These are phyloP conservation scores for Domatiomyces globalis DNA, from an alignment of 2,329 filamentous ascomycete genomes.

Conservation along the genomic window DNA sequence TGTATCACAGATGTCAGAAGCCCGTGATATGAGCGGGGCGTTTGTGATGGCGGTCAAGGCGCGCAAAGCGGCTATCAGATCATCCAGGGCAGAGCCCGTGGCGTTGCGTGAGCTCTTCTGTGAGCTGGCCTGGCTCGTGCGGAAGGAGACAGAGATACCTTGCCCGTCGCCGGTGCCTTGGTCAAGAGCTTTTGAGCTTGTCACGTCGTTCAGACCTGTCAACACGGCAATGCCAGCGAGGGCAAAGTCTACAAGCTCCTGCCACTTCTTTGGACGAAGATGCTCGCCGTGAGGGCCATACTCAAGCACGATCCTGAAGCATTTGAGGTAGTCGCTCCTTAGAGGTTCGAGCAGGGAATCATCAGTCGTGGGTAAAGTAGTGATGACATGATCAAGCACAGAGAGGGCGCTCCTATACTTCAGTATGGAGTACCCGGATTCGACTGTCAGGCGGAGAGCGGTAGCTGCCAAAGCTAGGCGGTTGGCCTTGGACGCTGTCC, in stretches of 20 bases:
- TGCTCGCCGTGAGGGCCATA: constrained; percentile 69
- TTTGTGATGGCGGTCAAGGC: constrained; percentile 11
- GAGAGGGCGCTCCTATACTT: constrained; percentile 65
- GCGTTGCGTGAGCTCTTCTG: constrained; percentile 4
- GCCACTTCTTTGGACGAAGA: constrained; percentile 55
- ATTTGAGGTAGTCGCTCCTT: constrained; percentile 62
- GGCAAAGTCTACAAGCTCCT: constrained; percentile 56
- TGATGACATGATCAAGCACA: constrained; percentile 66
- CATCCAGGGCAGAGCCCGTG: constrained; percentile 6
- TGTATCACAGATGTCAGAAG: constrained; percentile 8
- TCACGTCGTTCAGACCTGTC: constrained; percentile 5
- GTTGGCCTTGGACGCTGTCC: constrained; percentile 36
- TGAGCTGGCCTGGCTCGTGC: constrained; percentile 3
- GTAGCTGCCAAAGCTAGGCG: constrained; percentile 32
- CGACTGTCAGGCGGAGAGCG: constrained; percentile 57
- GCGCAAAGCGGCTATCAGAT: constrained; percentile 11
- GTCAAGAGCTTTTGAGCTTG: constrained; percentile 22
- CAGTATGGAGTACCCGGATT: constrained; percentile 53
- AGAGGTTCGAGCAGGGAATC: constrained; percentile 54
- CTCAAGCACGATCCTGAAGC: constrained; percentile 54
- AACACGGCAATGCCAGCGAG: constrained; percentile 39
- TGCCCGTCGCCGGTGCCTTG: constrained; percentile 13
- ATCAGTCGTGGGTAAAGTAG: constrained; percentile 51
- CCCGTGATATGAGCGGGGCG: constrained; percentile 12
- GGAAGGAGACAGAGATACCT: constrained; percentile 5